Evolutionary conservation across 2,329 filamentous ascomycete genomes (phyloP), one percentile per base, ranked within the genome.

Genomic region (Apiospora koreana): DNA sequence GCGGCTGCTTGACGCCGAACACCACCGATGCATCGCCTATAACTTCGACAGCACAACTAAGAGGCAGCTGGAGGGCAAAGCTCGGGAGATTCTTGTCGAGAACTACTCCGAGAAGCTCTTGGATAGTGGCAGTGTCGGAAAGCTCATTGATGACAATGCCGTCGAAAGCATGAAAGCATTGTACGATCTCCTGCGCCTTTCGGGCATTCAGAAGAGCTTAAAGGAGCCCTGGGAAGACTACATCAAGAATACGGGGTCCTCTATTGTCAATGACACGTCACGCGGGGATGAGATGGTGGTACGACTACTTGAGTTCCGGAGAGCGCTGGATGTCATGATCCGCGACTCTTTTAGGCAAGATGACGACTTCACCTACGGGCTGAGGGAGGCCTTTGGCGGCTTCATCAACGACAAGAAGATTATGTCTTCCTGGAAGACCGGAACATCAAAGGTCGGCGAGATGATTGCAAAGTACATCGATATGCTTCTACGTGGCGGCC

Each of bases 381-480:
- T 99, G 74, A 89, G 96, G 69, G 94, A 98, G 76, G 88, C 94
- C 0, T 98, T 99, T 78, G 91, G 93, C 68, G 87, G 86, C 0
- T 98, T 98, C 76, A 97, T 99, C 86, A 99, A 99, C 80, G 93
- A 96, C 80, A 92, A 92, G 78, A 93, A 91, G 77, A 90, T 89
- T 1, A 87, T 89, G 9, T 85, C 90, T 5, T 91, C 89, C 5
- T 95, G 93, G 88, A 89, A 90, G 68, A 94, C 93, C 0, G 92
- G 94, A 69, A 97, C 95, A 69, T 94, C 94, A 23, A 98, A 97
- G 85, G 94, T 97, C 18, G 96, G 95, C 67, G 96, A 99, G 83
- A 97, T 98, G 95, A 97, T 98, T 75, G 97, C 96, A 41, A 98
- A 98, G 81, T 95, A 98, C 76, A 93, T 99, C 72, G 96, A 99